phyloP scores from a whole-genome alignment of 306 rosid genomes.

The Fragaria ananassa region DNA sequence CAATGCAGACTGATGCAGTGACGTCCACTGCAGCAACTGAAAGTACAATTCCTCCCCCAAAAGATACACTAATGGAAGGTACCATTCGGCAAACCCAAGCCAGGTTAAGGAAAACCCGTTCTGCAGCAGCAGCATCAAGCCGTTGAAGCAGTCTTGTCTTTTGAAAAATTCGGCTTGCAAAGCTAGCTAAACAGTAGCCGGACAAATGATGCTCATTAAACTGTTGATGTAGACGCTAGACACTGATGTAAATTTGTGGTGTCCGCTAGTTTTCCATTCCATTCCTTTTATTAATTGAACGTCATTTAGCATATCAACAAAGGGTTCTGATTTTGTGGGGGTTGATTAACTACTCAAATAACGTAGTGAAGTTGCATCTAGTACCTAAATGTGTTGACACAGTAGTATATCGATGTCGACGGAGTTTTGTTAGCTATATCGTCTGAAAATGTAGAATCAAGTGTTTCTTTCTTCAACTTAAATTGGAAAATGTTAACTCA shows the following conservation, averaged over 20 bases:
- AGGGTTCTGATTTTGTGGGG: background rate
- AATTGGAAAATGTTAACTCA: too few relatives aligned
- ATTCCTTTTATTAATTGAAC: slow-evolving; percentile 41
- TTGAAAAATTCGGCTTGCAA: slow-evolving; percentile 22
- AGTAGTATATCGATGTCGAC: too few relatives aligned
- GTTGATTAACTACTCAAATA: background rate
- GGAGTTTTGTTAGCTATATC: too few relatives aligned
- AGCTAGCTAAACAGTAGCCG: slow-evolving; percentile 30
- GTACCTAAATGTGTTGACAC: too few relatives aligned
- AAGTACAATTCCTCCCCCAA: slow-evolving; percentile 6
- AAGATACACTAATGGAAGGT: slow-evolving; percentile 31
- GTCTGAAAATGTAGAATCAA: too few relatives aligned
- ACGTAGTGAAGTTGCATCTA: background rate
- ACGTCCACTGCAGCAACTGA: slow-evolving; percentile 25
- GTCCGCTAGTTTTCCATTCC: slow-evolving; percentile 34
- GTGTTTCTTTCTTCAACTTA: too few relatives aligned
- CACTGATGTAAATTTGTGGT: slow-evolving; percentile 56
- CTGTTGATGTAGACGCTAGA: slow-evolving; percentile 28
- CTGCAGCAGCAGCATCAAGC: slow-evolving; percentile 35
- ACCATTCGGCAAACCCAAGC: slow-evolving; percentile 24
- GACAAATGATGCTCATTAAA: slow-evolving; percentile 33
- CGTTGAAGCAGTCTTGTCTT: slow-evolving; percentile 24
- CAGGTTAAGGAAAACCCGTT: slow-evolving; percentile 30
- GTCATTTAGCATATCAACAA: slow-evolving; percentile 1
- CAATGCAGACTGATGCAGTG: slow-evolving; percentile 27